Evolutionary conservation across 1,284 basidiomycete genomes (phyloP).

Genomic region (Trichosporon faecale): DNA sequence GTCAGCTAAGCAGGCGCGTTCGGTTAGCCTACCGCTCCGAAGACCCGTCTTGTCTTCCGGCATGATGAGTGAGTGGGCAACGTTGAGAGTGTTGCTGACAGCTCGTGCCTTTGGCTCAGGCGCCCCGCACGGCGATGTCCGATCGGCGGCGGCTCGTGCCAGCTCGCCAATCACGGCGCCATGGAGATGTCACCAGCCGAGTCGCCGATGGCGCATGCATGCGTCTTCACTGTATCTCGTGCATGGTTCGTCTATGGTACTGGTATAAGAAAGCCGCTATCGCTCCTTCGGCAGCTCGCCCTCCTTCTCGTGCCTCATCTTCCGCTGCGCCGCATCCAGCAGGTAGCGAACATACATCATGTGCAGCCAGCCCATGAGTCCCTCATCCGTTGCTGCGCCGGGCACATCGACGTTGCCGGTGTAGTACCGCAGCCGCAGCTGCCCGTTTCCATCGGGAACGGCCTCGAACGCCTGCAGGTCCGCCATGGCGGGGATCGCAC

Average conservation of each 20-base stretch:
- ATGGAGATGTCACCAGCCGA: not conserved
- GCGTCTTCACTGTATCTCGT: not conserved
- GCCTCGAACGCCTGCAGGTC: not conserved
- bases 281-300: not conserved
- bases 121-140: slow-evolving; percentile 8
- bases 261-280: not conserved
- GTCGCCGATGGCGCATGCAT: not conserved
- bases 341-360: not conserved
- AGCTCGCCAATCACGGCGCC: not conserved
- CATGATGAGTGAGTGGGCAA: not conserved
- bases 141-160: not conserved
- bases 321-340: not conserved
- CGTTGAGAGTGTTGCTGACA: not conserved
- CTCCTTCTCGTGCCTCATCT: not conserved
- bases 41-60: not conserved
- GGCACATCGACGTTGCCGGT: not conserved
- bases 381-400: not conserved
- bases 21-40: not conserved
- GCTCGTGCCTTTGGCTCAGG: not conserved
- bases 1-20: not conserved
- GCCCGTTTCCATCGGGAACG: not conserved
- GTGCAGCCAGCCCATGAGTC: not conserved
- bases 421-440: not conserved
- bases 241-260: not conserved
- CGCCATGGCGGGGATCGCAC: not conserved